Evolutionary conservation across 371 early-diverging fungal species (phyloP).

Genomic region (Syncephalastrum sp.): DNA sequence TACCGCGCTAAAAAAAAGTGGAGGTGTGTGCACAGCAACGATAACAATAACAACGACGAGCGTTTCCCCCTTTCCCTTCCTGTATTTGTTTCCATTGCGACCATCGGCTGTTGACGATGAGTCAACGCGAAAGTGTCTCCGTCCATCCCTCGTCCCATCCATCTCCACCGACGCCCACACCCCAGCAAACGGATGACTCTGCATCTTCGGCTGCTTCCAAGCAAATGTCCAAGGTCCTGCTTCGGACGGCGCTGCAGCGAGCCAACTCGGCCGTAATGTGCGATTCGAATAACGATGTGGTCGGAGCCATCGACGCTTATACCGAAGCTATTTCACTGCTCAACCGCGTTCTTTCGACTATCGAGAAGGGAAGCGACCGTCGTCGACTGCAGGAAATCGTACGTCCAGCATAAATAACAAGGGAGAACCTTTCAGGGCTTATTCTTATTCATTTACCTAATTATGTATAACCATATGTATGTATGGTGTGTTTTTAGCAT

Average conservation of each 20-base stretch:
- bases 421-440: neutral
- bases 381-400: constrained; percentile 45
- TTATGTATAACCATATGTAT: neutral
- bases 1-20: too few species aligned
- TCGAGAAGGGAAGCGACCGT: constrained; percentile 40
- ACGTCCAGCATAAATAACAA: constrained; percentile 14
- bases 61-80: constrained; percentile 1
- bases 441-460: neutral
- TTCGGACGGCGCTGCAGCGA: constrained; percentile 45
- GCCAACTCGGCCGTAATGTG: constrained; percentile 48
- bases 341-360: constrained; percentile 27
- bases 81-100: constrained; percentile 5
- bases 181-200: constrained; percentile 11
- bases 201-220: constrained; percentile 20
- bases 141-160: constrained; percentile 5
- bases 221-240: constrained; percentile 33
- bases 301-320: constrained; percentile 46
- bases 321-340: constrained; percentile 44
- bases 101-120: constrained; percentile 1
- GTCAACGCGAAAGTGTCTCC: neutral
- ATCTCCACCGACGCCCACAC: constrained; percentile 19
- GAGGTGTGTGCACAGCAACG: too few species aligned
- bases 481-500: constrained; percentile 16
- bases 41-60: too few species aligned
- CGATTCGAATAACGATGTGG: constrained; percentile 43